These are phyloP conservation scores for Orbilia ellipsospora DNA, from an alignment of 2,329 filamentous ascomycete genomes.

Conservation along the genomic window DNA sequence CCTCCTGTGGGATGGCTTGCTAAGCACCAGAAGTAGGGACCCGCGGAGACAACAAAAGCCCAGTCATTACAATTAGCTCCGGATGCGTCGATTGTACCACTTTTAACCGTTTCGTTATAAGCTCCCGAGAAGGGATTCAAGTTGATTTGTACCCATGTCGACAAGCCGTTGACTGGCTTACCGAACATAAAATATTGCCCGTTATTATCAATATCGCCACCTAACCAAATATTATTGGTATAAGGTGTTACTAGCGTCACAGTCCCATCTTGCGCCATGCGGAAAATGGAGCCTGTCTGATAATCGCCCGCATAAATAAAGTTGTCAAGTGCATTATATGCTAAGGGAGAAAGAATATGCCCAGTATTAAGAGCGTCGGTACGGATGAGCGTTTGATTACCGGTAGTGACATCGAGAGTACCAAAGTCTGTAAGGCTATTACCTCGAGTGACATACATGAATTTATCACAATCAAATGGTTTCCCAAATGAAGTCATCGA, in stretches of 20 bases:
- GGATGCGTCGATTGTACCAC: neutral
- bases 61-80: neutral
- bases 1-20: neutral
- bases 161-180: neutral
- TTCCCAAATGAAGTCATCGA: neutral
- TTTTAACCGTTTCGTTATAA: neutral
- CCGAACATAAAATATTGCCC: neutral
- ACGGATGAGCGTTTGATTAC: neutral
- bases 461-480: slow-evolving; percentile 7
- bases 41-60: neutral
- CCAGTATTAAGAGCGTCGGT: neutral
- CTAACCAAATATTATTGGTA: neutral
- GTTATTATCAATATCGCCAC: neutral
- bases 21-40: neutral
- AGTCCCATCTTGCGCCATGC: neutral
- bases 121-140: neutral
- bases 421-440: neutral
- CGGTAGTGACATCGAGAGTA: neutral
- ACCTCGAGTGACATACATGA: neutral
- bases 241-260: neutral
- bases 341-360: neutral
- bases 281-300: neutral
- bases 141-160: neutral
- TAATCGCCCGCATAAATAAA: neutral
- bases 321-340: neutral